Evolutionary conservation across 139 green algal genomes (phyloP).

Genomic region (Chlamydomonas schloesseri): DNA sequence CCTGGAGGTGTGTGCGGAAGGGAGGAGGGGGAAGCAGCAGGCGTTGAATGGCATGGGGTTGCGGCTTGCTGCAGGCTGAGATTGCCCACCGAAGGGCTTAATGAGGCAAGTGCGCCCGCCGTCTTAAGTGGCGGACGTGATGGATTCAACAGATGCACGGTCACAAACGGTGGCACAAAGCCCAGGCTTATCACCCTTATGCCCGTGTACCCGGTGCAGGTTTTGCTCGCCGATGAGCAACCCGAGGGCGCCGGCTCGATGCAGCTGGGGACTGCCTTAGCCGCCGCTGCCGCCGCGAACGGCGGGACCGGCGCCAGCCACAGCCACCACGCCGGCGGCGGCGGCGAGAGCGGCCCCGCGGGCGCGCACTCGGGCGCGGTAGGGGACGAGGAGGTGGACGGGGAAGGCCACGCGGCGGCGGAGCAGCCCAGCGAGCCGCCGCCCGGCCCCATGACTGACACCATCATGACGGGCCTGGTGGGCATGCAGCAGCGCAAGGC

Average conservation of each 20-base stretch:
- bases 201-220: too few species aligned
- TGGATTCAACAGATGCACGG: too few species aligned
- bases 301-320: not conserved
- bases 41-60: too few species aligned
- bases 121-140: too few species aligned
- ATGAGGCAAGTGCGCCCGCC: too few species aligned
- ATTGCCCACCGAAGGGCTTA: too few species aligned
- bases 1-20: not conserved
- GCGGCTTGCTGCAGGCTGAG: too few species aligned
- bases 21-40: too few species aligned
- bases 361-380: too few species aligned
- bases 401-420: not conserved
- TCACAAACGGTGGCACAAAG: too few species aligned
- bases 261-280: not conserved
- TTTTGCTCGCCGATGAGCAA: not conserved
- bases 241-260: too few species aligned
- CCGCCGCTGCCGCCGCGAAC: not conserved
- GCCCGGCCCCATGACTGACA: conserved; percentile 17
- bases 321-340: not conserved
- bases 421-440: not conserved
- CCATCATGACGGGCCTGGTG: conserved; percentile 31
- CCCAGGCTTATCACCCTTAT: too few species aligned
- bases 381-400: not conserved
- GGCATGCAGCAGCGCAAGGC: conserved; percentile 25
- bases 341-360: not conserved